A percentile compares a stretch with the other conserved stretches of the same genome.
Conservation (phyloP, 1,284 basidiomycete genomes). For the Wolfiporia cocos region DNA sequence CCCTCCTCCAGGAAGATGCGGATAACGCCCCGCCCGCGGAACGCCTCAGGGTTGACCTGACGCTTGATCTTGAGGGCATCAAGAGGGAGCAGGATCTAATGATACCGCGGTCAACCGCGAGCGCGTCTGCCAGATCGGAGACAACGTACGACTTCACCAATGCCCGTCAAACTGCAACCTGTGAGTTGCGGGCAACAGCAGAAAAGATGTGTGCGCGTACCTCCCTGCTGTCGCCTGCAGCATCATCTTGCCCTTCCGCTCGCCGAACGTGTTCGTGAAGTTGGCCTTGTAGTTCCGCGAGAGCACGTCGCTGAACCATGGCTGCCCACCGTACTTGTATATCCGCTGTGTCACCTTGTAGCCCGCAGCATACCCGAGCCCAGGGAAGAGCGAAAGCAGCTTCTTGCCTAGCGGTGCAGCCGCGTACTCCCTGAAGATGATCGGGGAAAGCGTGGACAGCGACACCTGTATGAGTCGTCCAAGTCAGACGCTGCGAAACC, state of each 20-base stretch:
- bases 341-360: slow-evolving; percentile 94
- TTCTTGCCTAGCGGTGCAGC: slow-evolving; percentile 64
- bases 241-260: slow-evolving; percentile 93
- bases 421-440: slow-evolving; percentile 89
- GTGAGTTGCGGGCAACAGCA: not conserved
- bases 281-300: slow-evolving; percentile 67
- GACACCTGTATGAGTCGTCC: slow-evolving; percentile 69
- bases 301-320: slow-evolving; percentile 94
- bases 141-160: slow-evolving; percentile 86
- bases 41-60: slow-evolving; percentile 94
- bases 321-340: slow-evolving; percentile 99
- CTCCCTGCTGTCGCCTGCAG: slow-evolving; percentile 94
- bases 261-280: slow-evolving; percentile 88
- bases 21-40: slow-evolving; percentile 87
- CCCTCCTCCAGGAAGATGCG: slow-evolving; percentile 93
- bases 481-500: too few relatives aligned
- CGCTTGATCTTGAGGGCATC: slow-evolving; percentile 99
- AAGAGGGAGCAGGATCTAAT: slow-evolving; percentile 82
- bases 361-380: slow-evolving; percentile 95
- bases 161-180: slow-evolving; percentile 75
- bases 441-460: slow-evolving; percentile 52
- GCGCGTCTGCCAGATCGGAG: not conserved
- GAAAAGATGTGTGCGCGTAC: slow-evolving; percentile 34
- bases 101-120: slow-evolving; percentile 1
- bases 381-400: slow-evolving; percentile 92